Evolutionary conservation across 176 grass and related monocot genomes (phyloP), one percentile per base, ranked within the genome.

Genomic region (Rhynchospora pubera): DNA sequence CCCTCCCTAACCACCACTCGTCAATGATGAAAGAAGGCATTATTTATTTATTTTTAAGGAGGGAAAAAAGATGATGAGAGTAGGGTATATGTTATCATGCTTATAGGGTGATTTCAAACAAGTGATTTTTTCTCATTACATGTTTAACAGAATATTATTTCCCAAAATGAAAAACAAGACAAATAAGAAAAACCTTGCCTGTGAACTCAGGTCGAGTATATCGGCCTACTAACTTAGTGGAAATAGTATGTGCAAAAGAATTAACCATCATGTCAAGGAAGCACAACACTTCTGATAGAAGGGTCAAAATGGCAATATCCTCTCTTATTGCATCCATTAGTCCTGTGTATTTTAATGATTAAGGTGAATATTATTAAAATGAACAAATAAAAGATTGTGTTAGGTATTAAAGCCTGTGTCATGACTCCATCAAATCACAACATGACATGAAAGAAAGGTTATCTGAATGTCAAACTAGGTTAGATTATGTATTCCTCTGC

Each of bases 241-340:
- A 98, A 91, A 98, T 83, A 66, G 82, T 93, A 82, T 94, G 83
- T 9, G 90, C 92, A 90, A 98, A 98, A 84, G 95, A 98, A 86
- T 94, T 98, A 68, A 94, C 92, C 89, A 94, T 91, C 95, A 98
- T 94, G 87, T 94, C 95, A 78, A 98, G 78, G 56, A 94, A 87
- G 80, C 92, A 94, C 30, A 98, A 75, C 71, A 93, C 95, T 79
- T 98, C 95, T 21, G 95, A 90, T 15, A 98, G 95, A 87, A 93
- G 51, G 16, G 90, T 94, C 60, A 94, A 80, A 62, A 97, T 94
- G 80, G 77, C 69, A 56, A 94, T 79, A 65, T 94, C 92, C 83
- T 91, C 79, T 91, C 92, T 89, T 83, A 97, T 94, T 62, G 84
- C 82, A 47, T 92, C 89, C 88, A 92, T 91, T 80, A 94, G 81